These are phyloP conservation scores for Nakazawaea wickerhamii DNA, from an alignment of 805 yeast genomes.

Conservation along the genomic window DNA sequence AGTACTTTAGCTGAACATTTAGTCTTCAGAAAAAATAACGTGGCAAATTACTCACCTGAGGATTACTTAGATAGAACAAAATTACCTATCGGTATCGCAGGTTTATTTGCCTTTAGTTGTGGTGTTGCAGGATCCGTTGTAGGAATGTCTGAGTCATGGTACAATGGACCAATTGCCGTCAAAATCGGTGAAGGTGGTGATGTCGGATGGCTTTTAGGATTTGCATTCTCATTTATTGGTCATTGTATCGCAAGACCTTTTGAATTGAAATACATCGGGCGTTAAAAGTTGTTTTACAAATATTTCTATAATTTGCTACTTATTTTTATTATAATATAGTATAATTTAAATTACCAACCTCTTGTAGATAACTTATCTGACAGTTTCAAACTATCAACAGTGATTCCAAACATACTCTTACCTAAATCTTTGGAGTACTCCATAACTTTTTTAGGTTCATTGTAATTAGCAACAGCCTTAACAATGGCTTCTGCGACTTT, in stretches of 20 bases:
- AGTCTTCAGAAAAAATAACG: conserved; percentile 21
- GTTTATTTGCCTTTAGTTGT: conserved; percentile 24
- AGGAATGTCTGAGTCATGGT: conserved; percentile 31
- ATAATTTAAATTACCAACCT: conserved; percentile 39
- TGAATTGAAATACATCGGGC: conserved; percentile 27
- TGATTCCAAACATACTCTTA: conserved; percentile 69
- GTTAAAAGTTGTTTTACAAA: conserved; percentile 15
- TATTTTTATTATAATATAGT: too few species aligned
- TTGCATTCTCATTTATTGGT: conserved; percentile 25
- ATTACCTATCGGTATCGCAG: conserved; percentile 29
- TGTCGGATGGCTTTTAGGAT: conserved; percentile 27
- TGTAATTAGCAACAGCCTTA: conserved; percentile 67
- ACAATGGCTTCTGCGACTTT: conserved; percentile 75
- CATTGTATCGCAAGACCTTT: conserved; percentile 26
- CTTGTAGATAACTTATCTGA: conserved; percentile 43
- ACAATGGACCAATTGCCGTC: conserved; percentile 27
- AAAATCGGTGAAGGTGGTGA: conserved; percentile 27
- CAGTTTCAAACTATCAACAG: conserved; percentile 44
- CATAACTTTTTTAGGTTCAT: conserved; percentile 54
- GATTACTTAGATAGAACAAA: conserved; percentile 22
- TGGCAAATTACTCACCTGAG: conserved; percentile 21
- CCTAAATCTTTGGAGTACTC: conserved; percentile 69
- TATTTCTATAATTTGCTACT: too few species aligned
- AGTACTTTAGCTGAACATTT: conserved; percentile 27
- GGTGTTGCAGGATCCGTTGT: conserved; percentile 30